Evolutionary conservation across 2,329 filamentous ascomycete species (phyloP), one percentile per base, ranked within the genome.

Genomic region (Calonectria hongkongensis): DNA sequence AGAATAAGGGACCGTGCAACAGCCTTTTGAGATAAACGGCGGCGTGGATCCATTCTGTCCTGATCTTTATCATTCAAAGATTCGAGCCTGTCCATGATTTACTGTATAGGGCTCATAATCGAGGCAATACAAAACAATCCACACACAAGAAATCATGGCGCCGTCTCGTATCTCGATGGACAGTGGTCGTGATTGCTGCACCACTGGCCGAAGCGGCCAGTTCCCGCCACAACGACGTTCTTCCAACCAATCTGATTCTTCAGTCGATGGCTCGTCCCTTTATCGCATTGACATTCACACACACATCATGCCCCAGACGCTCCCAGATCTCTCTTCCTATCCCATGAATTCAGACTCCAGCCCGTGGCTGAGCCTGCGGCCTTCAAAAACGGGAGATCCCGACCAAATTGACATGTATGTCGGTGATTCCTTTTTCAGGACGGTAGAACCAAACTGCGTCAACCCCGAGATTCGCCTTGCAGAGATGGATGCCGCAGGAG

Each of bases 361-460:
- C n/a, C 54, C 54, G 8, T 60, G 54, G 54, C 33, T 60, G 15
- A 60, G 54, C 9, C 54, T 60, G 7, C 54, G 54, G 2, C 33
- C 54, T 7, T 60, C 54, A n/a, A 41, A 60, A 18, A 60, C 54
- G 54, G 54, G 54, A 6, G 54, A 60, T 16, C 13, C 54, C 13
- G 54, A 60, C 18, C 54, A 60, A 25, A 60, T 60, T 60, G 54
- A 60, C 21, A 60, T 60, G 54, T 60, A 60, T 15, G 54, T 60
- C 18, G 54, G 54, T 21, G 54, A 60, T 27, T 4, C 21, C 3
- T 60, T 60, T 25, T 60, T 60, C 54, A 60, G 54, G 25, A 60
- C 54, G 39, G 54, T 60, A 60, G 54, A 60, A 6, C 54, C 54
- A n/a, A 60, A 60, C 54, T 60, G 54, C 21, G 36, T 60, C 54